Conservation (phyloP, 1,284 basidiomycete species). For the Fistulina hepatica region DNA sequence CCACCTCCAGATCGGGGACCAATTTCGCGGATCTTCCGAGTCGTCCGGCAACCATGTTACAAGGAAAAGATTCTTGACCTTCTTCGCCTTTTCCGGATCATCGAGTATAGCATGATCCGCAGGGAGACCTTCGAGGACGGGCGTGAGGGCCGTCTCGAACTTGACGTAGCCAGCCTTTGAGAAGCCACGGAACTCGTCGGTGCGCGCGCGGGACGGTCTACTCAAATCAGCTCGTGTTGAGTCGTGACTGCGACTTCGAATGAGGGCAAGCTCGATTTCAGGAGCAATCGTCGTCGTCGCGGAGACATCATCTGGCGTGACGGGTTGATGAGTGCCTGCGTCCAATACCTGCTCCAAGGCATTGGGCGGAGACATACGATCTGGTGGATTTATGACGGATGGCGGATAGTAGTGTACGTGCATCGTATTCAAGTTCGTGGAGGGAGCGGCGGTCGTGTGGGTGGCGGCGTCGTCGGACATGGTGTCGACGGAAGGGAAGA, state of each 20-base stretch:
- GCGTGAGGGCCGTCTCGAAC: slow-evolving; percentile 5
- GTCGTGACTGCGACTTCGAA: slow-evolving; percentile 4
- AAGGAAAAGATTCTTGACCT: slow-evolving; percentile 22
- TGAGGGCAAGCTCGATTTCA: not conserved
- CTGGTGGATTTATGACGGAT: not conserved
- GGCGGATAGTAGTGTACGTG: not conserved
- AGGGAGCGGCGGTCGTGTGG: not conserved
- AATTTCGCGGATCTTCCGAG: slow-evolving; percentile 27
- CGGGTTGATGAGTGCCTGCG: not conserved
- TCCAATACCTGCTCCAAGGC: no score
- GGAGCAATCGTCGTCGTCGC: slow-evolving; percentile 1
- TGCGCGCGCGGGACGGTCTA: slow-evolving; percentile 3
- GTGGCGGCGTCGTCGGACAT: not conserved
- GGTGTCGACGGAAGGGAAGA: not conserved
- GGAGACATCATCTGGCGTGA: not conserved
- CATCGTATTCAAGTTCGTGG: no score
- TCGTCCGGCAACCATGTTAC: slow-evolving; percentile 24
- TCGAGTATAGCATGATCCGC: not conserved
- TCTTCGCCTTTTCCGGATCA: slow-evolving; percentile 25
- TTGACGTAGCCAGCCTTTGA: slow-evolving; percentile 6
- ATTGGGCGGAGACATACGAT: slow-evolving; percentile 1
- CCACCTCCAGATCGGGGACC: slow-evolving; percentile 20
- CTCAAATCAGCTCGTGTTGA: slow-evolving; percentile 3
- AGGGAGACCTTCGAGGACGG: slow-evolving; percentile 2
- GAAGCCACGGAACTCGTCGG: slow-evolving; percentile 5